Percentiles rank a stretch among this genome's conserved stretches.
These are phyloP conservation scores for Mycena haematopus DNA, from an alignment of 768 basidiomycete genomes.

Conservation along the genomic window DNA sequence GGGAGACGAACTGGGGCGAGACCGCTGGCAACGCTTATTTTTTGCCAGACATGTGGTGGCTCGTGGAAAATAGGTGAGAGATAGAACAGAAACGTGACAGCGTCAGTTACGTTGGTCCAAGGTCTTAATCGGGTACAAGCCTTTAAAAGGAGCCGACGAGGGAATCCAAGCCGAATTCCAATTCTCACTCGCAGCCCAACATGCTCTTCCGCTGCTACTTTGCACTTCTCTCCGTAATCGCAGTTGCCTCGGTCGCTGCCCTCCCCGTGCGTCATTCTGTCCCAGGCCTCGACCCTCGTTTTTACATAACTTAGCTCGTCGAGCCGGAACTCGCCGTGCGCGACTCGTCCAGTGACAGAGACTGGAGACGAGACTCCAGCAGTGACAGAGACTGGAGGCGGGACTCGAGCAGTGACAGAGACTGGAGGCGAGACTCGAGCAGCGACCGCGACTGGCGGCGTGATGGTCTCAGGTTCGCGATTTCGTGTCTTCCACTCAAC, in stretches of 20 bases:
- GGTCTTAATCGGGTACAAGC: conserved; percentile 39
- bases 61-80: not conserved
- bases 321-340: conserved; percentile 29
- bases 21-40: not conserved
- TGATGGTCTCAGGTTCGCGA: not conserved
- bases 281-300: conserved; percentile 12
- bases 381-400: conserved; percentile 24
- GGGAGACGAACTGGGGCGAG: not conserved
- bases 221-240: conserved; percentile 41
- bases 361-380: conserved; percentile 27
- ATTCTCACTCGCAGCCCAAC: conserved; percentile 26
- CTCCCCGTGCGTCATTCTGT: conserved; percentile 42
- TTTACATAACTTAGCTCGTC: conserved; percentile 28
- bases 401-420: conserved; percentile 23
- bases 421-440: conserved; percentile 29
- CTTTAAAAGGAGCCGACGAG: conserved; percentile 38
- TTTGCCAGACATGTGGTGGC: not conserved
- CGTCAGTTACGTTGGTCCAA: conserved; percentile 29
- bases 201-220: conserved; percentile 45
- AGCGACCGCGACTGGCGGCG: not conserved
- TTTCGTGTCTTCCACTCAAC: not conserved
- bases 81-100: not conserved
- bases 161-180: not conserved
- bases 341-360: conserved; percentile 19
- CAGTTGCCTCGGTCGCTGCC: conserved; percentile 42